A percentile compares a stretch with the other conserved stretches of the same genome.
These are phyloP conservation scores for Gremmenia infestans DNA, from an alignment of 2,329 filamentous ascomycete genomes.

Conservation along the genomic window DNA sequence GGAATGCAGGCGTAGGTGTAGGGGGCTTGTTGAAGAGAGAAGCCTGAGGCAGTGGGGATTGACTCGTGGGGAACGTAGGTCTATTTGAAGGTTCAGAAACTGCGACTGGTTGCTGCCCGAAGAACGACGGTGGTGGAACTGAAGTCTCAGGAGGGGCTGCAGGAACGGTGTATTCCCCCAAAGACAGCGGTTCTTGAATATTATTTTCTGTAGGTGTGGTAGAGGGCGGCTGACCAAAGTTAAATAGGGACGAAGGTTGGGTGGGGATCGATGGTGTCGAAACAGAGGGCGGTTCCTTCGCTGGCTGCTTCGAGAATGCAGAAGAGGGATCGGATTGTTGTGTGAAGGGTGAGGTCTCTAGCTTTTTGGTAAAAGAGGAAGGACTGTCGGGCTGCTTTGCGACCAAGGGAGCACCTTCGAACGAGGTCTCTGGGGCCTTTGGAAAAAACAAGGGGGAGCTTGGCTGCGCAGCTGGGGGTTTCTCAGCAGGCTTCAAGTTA, in stretches of 20 bases:
- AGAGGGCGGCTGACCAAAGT: background rate
- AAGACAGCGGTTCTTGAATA: background rate
- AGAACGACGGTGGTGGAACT: slow-evolving; percentile 1
- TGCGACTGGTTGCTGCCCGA: background rate
- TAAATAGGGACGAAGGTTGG: background rate
- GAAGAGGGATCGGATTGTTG: background rate
- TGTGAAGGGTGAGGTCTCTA: background rate
- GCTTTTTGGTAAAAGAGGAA: background rate
- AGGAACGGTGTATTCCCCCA: background rate
- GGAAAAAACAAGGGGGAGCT: background rate
- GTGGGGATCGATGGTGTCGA: background rate
- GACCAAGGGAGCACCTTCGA: background rate
- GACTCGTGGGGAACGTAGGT: background rate
- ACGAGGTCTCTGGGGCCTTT: background rate
- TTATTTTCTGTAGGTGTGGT: background rate
- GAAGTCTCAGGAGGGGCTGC: background rate
- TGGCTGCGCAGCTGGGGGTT: background rate
- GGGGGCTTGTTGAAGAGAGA: background rate
- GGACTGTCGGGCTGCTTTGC: background rate
- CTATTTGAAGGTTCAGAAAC: background rate
- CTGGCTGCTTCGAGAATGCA: slow-evolving; percentile 2
- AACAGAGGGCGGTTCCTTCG: background rate
- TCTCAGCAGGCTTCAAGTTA: background rate
- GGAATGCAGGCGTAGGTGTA: background rate
- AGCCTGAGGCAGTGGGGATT: background rate